A percentile compares a stretch with the other conserved stretches of the same genome.
phyloP scores from a whole-genome alignment of 2,329 filamentous ascomycete species.

The Phoma sp. region DNA sequence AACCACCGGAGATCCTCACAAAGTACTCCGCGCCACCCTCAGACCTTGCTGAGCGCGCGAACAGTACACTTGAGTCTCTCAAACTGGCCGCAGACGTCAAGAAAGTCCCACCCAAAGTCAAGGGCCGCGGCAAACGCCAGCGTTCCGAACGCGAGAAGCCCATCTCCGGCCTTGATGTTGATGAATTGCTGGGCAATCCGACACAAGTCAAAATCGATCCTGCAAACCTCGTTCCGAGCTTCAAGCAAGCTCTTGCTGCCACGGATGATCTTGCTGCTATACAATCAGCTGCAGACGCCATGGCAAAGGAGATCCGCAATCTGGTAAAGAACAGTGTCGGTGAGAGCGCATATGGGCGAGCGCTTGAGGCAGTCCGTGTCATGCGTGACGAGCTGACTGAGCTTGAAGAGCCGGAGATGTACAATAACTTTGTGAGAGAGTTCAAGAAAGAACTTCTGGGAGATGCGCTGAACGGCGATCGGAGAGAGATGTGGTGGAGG shows the following conservation, averaged over 20 bases:
- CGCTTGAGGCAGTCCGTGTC: conserved; percentile 76
- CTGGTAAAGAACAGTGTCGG: conserved; percentile 78
- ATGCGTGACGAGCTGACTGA: conserved; percentile 80
- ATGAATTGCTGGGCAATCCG: conserved; percentile 74
- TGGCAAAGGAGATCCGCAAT: conserved; percentile 73
- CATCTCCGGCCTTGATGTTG: conserved; percentile 87
- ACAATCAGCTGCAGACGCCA: conserved; percentile 73
- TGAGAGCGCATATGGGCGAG: conserved; percentile 75
- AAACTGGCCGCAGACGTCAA: conserved; percentile 79
- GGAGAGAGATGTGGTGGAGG: conserved; percentile 82
- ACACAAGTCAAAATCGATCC: conserved; percentile 65
- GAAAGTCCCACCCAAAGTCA: conserved; percentile 78
- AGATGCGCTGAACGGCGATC: conserved; percentile 76
- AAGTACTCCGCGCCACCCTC: conserved; percentile 77
- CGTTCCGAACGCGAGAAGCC: conserved; percentile 76
- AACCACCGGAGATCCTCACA: conserved; percentile 58
- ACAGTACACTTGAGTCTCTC: conserved; percentile 67
- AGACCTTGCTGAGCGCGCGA: conserved; percentile 67
- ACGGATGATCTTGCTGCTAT: conserved; percentile 69
- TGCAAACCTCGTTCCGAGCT: conserved; percentile 86
- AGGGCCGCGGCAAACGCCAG: conserved; percentile 69
- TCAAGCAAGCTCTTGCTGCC: conserved; percentile 77
- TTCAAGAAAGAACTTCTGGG: conserved; percentile 76
- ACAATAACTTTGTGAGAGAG: conserved; percentile 74
- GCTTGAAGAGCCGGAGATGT: conserved; percentile 77